These are phyloP conservation scores for Tetramitus jugosus DNA, from an alignment of 208 protist species.

Conservation along the genomic window DNA sequence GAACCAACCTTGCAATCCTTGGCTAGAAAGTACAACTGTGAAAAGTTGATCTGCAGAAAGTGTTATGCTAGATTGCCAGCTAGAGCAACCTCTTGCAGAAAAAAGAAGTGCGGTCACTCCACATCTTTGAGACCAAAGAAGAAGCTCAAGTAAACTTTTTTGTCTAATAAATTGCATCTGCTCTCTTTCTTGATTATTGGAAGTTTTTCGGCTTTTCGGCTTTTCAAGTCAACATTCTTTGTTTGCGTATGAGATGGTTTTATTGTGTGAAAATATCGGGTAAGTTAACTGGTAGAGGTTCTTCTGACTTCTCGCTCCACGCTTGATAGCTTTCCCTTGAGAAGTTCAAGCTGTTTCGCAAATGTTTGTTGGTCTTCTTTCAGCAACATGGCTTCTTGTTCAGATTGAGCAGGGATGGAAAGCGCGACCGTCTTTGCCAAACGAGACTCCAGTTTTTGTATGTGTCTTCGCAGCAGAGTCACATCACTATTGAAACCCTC, in stretches of 20 bases:
- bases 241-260: no score
- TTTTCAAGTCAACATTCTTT: no score
- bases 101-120: constrained; percentile 98
- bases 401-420: not conserved
- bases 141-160: constrained; percentile 93
- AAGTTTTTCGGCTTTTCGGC: no score
- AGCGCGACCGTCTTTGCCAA: not conserved
- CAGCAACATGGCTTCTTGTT: no score
- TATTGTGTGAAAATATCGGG: no score
- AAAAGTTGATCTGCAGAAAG: constrained; percentile 96
- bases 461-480: not conserved
- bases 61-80: constrained; percentile 96
- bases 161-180: no score
- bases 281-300: no score
- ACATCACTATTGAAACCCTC: constrained; percentile 16
- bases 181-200: no score
- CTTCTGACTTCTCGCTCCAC: no score
- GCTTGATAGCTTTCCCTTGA: no score
- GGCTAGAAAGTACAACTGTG: constrained; percentile 94
- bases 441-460: not conserved
- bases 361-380: no score
- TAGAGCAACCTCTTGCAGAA: constrained; percentile 96
- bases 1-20: constrained; percentile 92
- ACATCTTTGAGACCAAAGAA: constrained; percentile 98
- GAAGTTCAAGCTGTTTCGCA: no score